Percentiles rank a stretch among this genome's conserved stretches.
These are phyloP conservation scores for Auriscalpium vulgare DNA, from an alignment of 768 basidiomycete species.

Conservation along the genomic window DNA sequence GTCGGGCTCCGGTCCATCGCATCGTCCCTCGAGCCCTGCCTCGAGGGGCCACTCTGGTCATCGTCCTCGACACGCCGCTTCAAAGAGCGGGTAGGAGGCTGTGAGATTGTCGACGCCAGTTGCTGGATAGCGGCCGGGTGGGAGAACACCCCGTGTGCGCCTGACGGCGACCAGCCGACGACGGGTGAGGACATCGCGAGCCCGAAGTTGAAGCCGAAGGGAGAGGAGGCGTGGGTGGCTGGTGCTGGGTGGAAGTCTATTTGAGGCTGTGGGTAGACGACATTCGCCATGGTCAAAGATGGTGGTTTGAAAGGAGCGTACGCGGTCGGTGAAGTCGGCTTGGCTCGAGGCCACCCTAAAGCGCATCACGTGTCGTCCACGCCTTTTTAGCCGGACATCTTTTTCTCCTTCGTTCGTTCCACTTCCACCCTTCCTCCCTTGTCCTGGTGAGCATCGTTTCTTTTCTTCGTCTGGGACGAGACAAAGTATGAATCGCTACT, in stretches of 20 bases:
- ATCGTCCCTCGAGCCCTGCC: slow-evolving; percentile 40
- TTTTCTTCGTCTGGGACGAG: slow-evolving; percentile 44
- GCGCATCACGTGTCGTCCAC: background rate
- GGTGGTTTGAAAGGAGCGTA: background rate
- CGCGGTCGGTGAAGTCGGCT: background rate
- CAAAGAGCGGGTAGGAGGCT: slow-evolving; percentile 34
- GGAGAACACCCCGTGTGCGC: slow-evolving; percentile 30
- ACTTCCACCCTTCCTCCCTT: slow-evolving; percentile 6
- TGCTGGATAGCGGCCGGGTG: slow-evolving; percentile 46
- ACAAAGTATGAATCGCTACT: slow-evolving; percentile 77
- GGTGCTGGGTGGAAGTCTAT: slow-evolving; percentile 56
- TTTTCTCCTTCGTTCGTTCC: background rate
- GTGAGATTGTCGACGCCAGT: slow-evolving; percentile 41
- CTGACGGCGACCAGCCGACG: slow-evolving; percentile 39
- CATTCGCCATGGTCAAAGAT: slow-evolving; percentile 57
- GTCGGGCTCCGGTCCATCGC: slow-evolving; percentile 84
- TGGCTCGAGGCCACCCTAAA: slow-evolving; percentile 1
- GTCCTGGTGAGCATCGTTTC: slow-evolving; percentile 22
- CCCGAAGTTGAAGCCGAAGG: slow-evolving; percentile 71
- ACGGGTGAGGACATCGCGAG: slow-evolving; percentile 39
- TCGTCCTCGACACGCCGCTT: slow-evolving; percentile 73
- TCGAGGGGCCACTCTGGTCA: slow-evolving; percentile 30
- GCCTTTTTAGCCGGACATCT: background rate
- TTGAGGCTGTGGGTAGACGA: slow-evolving; percentile 44
- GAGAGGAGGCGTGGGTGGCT: slow-evolving; percentile 51